phyloP scores from a whole-genome alignment of 768 basidiomycete genomes.

The Lepiota brunneoincarnata region DNA sequence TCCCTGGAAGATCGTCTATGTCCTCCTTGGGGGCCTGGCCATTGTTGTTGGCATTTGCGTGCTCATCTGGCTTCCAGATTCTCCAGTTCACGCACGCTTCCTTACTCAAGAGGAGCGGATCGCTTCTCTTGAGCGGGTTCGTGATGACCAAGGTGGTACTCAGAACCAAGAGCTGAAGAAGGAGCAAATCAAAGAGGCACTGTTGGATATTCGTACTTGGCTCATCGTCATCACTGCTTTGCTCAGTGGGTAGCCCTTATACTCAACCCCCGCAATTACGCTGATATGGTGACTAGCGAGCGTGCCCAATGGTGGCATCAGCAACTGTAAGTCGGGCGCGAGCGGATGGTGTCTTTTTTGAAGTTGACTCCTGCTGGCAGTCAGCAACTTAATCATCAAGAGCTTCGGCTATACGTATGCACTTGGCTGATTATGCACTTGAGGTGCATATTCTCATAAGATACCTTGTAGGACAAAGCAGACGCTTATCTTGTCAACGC shows the following conservation, averaged over 20 bases:
- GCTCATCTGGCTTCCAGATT: constrained; percentile 62
- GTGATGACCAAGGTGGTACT: constrained; percentile 64
- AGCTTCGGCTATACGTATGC: constrained; percentile 62
- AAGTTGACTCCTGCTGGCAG: constrained; percentile 23
- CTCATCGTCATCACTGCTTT: constrained; percentile 57
- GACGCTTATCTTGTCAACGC: constrained; percentile 57
- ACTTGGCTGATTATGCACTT: background rate
- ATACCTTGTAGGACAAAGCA: constrained; percentile 44
- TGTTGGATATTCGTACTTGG: constrained; percentile 60
- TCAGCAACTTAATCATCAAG: constrained; percentile 62
- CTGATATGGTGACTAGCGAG: constrained; percentile 40
- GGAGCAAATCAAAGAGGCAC: constrained; percentile 54
- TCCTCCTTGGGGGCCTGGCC: constrained; percentile 58
- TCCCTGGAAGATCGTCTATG: constrained; percentile 60
- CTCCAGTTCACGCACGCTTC: constrained; percentile 57
- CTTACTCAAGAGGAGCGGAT: constrained; percentile 58
- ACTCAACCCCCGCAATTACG: background rate
- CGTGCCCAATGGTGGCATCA: constrained; percentile 62
- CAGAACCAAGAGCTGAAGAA: constrained; percentile 59
- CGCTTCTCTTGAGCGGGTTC: constrained; percentile 61
- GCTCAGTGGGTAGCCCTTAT: constrained; percentile 40
- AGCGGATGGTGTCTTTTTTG: background rate
- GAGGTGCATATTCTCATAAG: background rate
- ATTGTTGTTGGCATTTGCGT: constrained; percentile 56
- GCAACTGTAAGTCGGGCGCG: constrained; percentile 46